Base-by-base conservation (phyloP, 805 yeast species). In the Hanseniaspora thailandica region DNA sequence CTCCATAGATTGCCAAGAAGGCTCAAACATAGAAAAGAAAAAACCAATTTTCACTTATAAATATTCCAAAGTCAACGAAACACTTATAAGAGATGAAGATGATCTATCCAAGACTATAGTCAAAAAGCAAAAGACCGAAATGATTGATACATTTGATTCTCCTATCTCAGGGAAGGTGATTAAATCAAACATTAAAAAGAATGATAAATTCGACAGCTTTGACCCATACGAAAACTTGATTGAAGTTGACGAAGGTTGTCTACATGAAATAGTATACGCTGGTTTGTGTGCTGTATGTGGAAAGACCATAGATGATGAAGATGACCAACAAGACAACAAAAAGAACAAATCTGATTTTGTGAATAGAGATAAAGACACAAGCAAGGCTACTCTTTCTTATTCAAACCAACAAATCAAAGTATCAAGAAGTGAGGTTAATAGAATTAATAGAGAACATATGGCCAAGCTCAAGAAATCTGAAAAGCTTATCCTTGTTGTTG, bases 231-330 rank as follows among this genome's bases (percentile, higher is more conserved):
- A 22, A 22, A 50, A 38, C 19, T 13, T 90, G 13, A 73, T 81
- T 28, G 69, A 71, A 39, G 73, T 90, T 15, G 67, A 71, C 41
- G 97, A 94, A 63, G 87, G 94, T 0, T 93, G 98, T 62, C 75
- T 86, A 12, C 98, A 93, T 67, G 78, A 90, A 1, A 88, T 93
- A 26, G 97, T 93, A 60, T 93, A 83, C 63, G 96, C 95, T 13
- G 97, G 97, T 0, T 73, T 90, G 41, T 90, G 98, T 70, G 97
- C 96, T 0, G 67, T 86, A 20, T 90, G 98, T 66, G 97, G 97
- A 5, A 79, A 78, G 55, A 77, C 85, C 7, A 76, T 93, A 9
- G 83, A 76, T 49, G 76, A 71, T 25, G 84, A 78, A 55, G 82
- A 78, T 47, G 97, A 89, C 64, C 87, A 86, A 62, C 69, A 82